These are phyloP conservation scores for Durio zibethinus DNA, from an alignment of 345 rosid species.

Conservation along the genomic window DNA sequence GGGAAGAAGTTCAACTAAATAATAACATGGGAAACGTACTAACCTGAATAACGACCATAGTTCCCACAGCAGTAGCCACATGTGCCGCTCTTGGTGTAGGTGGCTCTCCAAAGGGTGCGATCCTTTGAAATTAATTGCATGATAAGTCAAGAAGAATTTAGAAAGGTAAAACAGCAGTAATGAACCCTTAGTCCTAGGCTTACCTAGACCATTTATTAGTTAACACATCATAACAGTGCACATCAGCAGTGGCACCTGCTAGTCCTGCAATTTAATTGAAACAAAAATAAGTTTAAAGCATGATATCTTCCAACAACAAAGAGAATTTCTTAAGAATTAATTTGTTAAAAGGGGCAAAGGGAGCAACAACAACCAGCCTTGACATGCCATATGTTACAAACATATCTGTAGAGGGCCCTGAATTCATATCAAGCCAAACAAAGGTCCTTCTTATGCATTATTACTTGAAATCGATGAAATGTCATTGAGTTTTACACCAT, in stretches of 20 bases:
- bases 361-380: not conserved
- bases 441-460: not conserved
- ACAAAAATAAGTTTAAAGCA: slow-evolving; percentile 10
- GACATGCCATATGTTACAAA: slow-evolving; percentile 4
- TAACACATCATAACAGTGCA: slow-evolving; percentile 92
- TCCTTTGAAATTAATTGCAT: slow-evolving; percentile 39
- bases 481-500: not conserved
- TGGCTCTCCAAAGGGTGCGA: slow-evolving; percentile 90
- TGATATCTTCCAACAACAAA: not conserved
- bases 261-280: slow-evolving; percentile 58
- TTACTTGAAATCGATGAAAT: not conserved
- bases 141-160: not conserved
- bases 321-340: not conserved
- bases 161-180: not conserved
- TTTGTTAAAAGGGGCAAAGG: not conserved
- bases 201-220: slow-evolving; percentile 97
- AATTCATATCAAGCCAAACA: not conserved
- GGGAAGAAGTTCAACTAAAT: not conserved
- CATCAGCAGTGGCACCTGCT: slow-evolving; percentile 99
- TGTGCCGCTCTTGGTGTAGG: slow-evolving; percentile 99
- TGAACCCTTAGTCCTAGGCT: slow-evolving; percentile 20
- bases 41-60: slow-evolving; percentile 99
- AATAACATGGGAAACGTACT: not conserved
- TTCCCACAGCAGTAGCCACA: slow-evolving; percentile 98
- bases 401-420: not conserved